These are phyloP conservation scores for Epipyxis sp. DNA, from an alignment of 108 stramenopile genomes.

Conservation along the genomic window DNA sequence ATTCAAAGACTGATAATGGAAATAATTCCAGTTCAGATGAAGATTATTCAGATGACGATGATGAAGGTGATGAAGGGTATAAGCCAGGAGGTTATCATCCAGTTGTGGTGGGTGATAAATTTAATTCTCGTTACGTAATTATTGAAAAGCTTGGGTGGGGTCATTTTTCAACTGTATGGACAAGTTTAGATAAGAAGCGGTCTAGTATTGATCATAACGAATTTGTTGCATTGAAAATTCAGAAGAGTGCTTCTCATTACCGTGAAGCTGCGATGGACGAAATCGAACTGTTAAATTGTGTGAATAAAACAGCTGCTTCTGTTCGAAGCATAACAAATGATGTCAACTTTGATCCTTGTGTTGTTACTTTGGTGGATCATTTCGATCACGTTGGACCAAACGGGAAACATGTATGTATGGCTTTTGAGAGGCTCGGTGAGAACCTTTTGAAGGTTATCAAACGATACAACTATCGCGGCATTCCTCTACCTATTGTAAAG, in stretches of 20 bases:
- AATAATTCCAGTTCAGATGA: too few species aligned
- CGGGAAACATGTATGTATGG: constrained; percentile 96
- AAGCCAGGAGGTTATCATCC: constrained; percentile 90
- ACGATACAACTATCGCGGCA: constrained; percentile 74
- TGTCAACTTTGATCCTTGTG: constrained; percentile 15
- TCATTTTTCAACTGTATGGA: constrained; percentile 98
- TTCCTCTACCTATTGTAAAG: constrained; percentile 83
- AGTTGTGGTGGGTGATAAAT: constrained; percentile 67
- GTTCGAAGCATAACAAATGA: neutral
- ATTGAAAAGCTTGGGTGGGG: constrained; percentile 98
- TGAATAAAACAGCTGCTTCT: constrained; percentile 54
- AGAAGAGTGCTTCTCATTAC: constrained; percentile 93
- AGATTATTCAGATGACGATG: constrained; percentile 89
- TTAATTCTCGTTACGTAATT: constrained; percentile 81
- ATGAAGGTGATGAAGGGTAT: constrained; percentile 83
- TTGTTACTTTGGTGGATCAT: constrained; percentile 81
- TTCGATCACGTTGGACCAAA: constrained; percentile 94
- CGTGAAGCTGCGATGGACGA: constrained; percentile 96
- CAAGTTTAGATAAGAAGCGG: constrained; percentile 59
- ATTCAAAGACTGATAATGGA: too few species aligned
- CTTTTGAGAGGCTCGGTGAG: constrained; percentile 90
- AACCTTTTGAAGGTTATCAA: constrained; percentile 94
- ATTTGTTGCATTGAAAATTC: constrained; percentile 69
- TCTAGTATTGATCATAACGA: neutral
- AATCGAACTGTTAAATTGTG: constrained; percentile 83